Conservation (phyloP, 1,284 basidiomycete genomes). For the Microstroma glucosiphilum region DNA sequence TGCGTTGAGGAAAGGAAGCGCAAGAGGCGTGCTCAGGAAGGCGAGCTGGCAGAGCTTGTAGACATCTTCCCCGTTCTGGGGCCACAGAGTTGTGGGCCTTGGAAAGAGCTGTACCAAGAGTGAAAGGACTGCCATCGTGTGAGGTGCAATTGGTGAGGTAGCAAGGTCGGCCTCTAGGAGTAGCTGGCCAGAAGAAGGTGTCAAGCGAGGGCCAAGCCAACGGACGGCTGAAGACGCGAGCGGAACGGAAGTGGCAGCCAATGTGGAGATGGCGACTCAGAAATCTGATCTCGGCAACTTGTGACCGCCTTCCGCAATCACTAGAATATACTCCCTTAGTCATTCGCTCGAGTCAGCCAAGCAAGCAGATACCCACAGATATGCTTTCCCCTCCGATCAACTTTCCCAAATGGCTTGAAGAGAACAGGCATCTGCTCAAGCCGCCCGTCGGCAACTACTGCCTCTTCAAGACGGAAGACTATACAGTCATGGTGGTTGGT, state of each 20-base stretch:
- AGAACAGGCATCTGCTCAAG: slow-evolving; percentile 45
- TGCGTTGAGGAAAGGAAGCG: slow-evolving; percentile 53
- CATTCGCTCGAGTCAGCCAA: no score
- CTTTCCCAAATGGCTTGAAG: slow-evolving; percentile 49
- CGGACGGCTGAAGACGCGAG: no score
- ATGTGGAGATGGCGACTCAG: no score
- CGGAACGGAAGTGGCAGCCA: no score
- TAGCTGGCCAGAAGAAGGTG: no score
- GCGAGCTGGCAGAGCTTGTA: slow-evolving; percentile 37
- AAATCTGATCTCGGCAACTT: no score
- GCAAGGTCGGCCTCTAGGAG: no score
- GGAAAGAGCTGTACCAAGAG: background rate
- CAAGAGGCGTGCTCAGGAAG: slow-evolving; percentile 53
- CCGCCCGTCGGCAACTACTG: slow-evolving; percentile 51
- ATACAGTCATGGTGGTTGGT: slow-evolving; percentile 48
- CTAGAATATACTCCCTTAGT: no score
- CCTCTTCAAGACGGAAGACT: slow-evolving; percentile 39
- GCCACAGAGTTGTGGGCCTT: background rate
- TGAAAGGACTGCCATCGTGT: background rate
- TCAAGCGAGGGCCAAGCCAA: no score
- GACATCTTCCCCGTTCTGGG: slow-evolving; percentile 23
- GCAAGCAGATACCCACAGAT: no score
- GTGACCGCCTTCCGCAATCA: no score
- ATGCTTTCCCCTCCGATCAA: slow-evolving; percentile 39
- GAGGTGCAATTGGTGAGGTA: no score